Evolutionary conservation across 2,329 filamentous ascomycete genomes (phyloP).

Genomic region (Alternaria sp.): DNA sequence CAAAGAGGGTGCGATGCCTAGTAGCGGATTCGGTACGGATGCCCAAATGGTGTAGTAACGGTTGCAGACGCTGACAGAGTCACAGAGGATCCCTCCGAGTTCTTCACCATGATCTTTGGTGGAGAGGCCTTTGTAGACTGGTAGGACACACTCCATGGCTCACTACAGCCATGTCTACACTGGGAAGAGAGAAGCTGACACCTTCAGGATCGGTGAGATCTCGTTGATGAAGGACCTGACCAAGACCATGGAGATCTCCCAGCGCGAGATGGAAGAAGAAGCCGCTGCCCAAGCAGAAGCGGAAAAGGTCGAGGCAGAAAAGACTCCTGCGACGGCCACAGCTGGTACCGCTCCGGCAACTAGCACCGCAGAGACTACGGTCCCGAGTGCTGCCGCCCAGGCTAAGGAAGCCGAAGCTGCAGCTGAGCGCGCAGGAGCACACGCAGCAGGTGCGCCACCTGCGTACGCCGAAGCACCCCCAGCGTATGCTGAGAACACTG

Average conservation of each 20-base stretch:
- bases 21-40: constrained; percentile 79
- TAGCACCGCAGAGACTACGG: constrained; percentile 19
- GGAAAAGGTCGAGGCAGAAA: constrained; percentile 33
- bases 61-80: constrained; percentile 34
- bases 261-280: constrained; percentile 78
- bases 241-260: constrained; percentile 97
- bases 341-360: constrained; percentile 21
- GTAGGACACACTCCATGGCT: constrained; percentile 35
- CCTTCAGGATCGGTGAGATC: constrained; percentile 84
- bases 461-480: constrained; percentile 51
- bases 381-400: constrained; percentile 51
- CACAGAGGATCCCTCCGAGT: constrained; percentile 86
- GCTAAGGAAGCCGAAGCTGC: constrained; percentile 54
- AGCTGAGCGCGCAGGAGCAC: constrained; percentile 51
- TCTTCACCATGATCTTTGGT: constrained; percentile 98
- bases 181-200: constrained; percentile 16
- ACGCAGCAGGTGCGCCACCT: constrained; percentile 45
- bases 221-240: constrained; percentile 98
- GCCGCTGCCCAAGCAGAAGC: constrained; percentile 63
- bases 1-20: constrained; percentile 91
- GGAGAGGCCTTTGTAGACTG: constrained; percentile 95
- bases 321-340: constrained; percentile 26
- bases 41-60: not conserved
- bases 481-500: constrained; percentile 58
- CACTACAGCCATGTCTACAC: not conserved